Base-by-base conservation (phyloP, 2,329 filamentous ascomycete genomes). In the Pseudocercospora macadamiae region DNA sequence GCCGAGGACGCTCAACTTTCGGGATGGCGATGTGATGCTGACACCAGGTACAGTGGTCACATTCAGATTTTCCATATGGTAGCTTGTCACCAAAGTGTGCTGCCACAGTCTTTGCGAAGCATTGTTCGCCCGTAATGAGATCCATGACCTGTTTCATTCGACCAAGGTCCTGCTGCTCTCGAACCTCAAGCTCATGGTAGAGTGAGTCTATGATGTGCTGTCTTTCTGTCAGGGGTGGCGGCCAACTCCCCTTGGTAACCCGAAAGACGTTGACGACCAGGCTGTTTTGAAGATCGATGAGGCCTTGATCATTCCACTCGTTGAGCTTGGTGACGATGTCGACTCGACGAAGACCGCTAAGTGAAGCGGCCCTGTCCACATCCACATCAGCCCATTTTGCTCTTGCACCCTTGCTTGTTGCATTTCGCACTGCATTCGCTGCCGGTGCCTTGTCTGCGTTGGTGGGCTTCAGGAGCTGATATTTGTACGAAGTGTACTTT, bases 401-500 rank as follows among this genome's bases (percentile, higher is more conserved):
- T 1, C 61, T 70, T 2, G 74, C 75, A 54, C 78, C 80, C 6
- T 70, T 75, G 0, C 80, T 75, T 26, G 42, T 14, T 21, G 71
- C 65, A 0, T 64, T 61, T 1, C 74, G 71, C 28, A 88, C 79
- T 0, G 80, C 80, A 7, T 71, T 72, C 0, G 76, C 80, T 23
- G 79, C 78, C 0, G 68, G 64, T 0, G 78, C 79, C 0, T 67
- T 67, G 48, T 84, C 80, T 2, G 64, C 61, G 1, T 70, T 61
- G 0, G 78, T 57, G 0, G 66, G 58, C 2, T 63, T 59, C 8
- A 68, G 61, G 10, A 73, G 71, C 45, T 76, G 76, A 64, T 80
- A 88, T 28, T 76, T 77, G 69, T 87, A 87, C 1, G 77, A 74
- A 6, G 77, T 80, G 60, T 86, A 88, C 37, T 85, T 81, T 0